phyloP scores from a whole-genome alignment of 139 green algal genomes.

The Haematococcus lacustris region DNA sequence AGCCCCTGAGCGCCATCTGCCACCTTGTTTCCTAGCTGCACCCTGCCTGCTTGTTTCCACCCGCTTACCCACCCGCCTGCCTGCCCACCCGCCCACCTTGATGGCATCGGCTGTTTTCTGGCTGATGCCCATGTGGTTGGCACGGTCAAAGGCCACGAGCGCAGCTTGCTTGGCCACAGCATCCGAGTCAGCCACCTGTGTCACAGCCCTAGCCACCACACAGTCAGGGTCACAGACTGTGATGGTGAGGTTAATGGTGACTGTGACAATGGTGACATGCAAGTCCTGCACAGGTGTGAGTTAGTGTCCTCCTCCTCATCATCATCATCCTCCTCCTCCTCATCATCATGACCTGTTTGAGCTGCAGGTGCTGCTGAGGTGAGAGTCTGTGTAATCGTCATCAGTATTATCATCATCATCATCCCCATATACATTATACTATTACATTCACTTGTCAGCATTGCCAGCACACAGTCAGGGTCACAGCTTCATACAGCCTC shows the following conservation, averaged over 20 bases:
- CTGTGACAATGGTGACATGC: not conserved
- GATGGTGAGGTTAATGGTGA: not conserved
- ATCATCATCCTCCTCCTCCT: not conserved
- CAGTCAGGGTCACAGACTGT: not conserved
- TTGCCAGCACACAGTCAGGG: no score
- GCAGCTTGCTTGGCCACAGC: slow-evolving; percentile 51
- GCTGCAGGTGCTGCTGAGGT: no score
- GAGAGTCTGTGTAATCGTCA: no score
- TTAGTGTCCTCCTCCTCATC: not conserved
- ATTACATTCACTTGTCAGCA: no score
- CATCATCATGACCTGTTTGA: not conserved
- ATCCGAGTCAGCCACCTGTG: slow-evolving; percentile 42
- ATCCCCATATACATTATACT: no score
- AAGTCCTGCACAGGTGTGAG: not conserved
- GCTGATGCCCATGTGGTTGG: slow-evolving; percentile 72
- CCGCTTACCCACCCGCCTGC: not conserved
- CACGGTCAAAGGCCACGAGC: slow-evolving; percentile 76
- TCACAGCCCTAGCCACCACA: no score
- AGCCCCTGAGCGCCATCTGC: not conserved
- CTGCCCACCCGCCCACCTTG: not conserved
- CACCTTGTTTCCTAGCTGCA: not conserved
- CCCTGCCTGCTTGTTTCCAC: not conserved
- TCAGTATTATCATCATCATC: no score
- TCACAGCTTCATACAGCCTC: no score
- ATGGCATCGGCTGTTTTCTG: slow-evolving; percentile 25